Percentiles rank a stretch among this genome's conserved stretches.
phyloP scores from a whole-genome alignment of 805 yeast species.

The Starmerella etchellsii region DNA sequence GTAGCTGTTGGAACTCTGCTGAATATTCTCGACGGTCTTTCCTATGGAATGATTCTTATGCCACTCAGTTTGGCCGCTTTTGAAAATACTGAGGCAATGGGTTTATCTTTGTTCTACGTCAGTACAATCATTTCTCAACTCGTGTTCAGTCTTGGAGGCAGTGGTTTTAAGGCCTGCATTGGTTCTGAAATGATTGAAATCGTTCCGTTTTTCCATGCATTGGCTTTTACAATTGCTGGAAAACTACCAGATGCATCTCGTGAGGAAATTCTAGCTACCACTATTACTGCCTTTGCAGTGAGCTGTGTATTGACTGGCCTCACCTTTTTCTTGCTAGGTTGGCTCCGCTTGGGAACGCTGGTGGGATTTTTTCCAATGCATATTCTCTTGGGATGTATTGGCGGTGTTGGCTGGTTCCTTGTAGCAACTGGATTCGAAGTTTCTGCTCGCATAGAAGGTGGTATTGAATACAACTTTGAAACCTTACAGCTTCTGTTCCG shows the following conservation, averaged over 20 bases:
- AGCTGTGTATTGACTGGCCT: slow-evolving; percentile 79
- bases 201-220: slow-evolving; percentile 94
- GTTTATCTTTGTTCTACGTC: slow-evolving; percentile 86
- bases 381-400: slow-evolving; percentile 91
- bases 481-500: slow-evolving; percentile 33
- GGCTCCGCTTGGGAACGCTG: slow-evolving; percentile 63
- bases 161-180: slow-evolving; percentile 78
- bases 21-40: slow-evolving; percentile 82
- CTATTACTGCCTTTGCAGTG: slow-evolving; percentile 70
- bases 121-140: slow-evolving; percentile 83
- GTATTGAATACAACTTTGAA: slow-evolving; percentile 47
- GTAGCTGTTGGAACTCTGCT: slow-evolving; percentile 74
- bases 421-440: slow-evolving; percentile 86
- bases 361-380: slow-evolving; percentile 96
- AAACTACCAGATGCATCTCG: slow-evolving; percentile 39
- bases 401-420: slow-evolving; percentile 94
- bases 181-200: slow-evolving; percentile 98
- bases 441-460: slow-evolving; percentile 65
- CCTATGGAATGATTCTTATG: slow-evolving; percentile 95
- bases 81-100: slow-evolving; percentile 69
- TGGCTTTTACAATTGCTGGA: slow-evolving; percentile 63
- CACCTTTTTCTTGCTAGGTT: slow-evolving; percentile 66
- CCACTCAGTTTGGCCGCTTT: slow-evolving; percentile 77
- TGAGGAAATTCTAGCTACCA: slow-evolving; percentile 59
- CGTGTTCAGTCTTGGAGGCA: slow-evolving; percentile 79